Percentiles rank a stretch among this genome's conserved stretches.
Evolutionary conservation across 1,284 basidiomycete species (phyloP).

Genomic region (Tilletia indica): DNA sequence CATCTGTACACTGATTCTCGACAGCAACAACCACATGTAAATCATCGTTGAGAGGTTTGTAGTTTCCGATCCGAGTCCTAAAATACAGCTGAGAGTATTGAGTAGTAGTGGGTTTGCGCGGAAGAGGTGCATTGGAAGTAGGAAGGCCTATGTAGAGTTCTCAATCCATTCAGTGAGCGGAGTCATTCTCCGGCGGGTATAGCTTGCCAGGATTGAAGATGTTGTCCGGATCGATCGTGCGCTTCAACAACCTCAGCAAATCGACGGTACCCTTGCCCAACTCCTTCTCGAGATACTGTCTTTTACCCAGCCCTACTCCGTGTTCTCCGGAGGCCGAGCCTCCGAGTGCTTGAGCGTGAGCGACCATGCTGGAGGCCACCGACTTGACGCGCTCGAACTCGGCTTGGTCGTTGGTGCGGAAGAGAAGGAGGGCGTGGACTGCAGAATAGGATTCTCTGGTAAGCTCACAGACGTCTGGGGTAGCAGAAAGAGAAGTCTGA

Average conservation of each 20-base stretch:
- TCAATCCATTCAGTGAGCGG: background rate
- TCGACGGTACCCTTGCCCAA: constrained; percentile 38
- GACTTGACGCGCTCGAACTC: constrained; percentile 54
- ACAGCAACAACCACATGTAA: too few species aligned
- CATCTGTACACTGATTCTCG: too few species aligned
- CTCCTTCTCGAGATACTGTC: constrained; percentile 40
- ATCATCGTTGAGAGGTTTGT: too few species aligned
- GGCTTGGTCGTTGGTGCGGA: constrained; percentile 29
- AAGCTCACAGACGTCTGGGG: too few species aligned
- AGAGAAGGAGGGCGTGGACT: constrained; percentile 33
- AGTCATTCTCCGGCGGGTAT: constrained; percentile 15
- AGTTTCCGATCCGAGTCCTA: too few species aligned
- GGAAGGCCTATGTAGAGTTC: too few species aligned
- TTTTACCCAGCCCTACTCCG: constrained; percentile 44
- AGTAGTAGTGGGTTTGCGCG: too few species aligned
- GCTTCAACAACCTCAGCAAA: constrained; percentile 42
- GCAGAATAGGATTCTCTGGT: background rate
- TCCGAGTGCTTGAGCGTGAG: constrained; percentile 59
- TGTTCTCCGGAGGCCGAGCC: constrained; percentile 60
- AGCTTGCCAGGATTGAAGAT: constrained; percentile 47
- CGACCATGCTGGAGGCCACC: constrained; percentile 59
- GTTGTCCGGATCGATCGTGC: constrained; percentile 40
- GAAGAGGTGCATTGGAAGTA: too few species aligned
- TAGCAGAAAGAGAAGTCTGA: too few species aligned
- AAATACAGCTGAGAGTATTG: too few species aligned